Base-by-base conservation (phyloP, 805 yeast genomes). In the Zygoascus flipseniorum region DNA sequence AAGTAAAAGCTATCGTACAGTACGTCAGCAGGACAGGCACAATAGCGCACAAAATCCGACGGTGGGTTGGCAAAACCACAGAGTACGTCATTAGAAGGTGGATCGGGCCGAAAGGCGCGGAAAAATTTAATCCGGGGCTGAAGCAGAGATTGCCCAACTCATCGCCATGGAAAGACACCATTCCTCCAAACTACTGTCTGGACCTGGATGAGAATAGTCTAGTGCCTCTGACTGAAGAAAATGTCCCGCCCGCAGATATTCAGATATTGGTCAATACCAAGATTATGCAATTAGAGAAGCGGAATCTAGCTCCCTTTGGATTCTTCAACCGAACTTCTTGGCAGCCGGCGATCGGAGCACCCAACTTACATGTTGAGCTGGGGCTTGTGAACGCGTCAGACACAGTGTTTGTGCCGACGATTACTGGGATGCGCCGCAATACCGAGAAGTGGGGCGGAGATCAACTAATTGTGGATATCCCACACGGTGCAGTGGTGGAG, bases 401-500 rank as follows among this genome's bases (percentile, higher is more conserved):
- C 39, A 53, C 59, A 10, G 52, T 51, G 0, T 43, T 47, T 1
- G 52, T 59, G 8, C 60, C 81, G 74, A 57, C 79, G 83, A 55
- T 78, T 75, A 26, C 74, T 82, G 57, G 79, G 76, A n/a, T 18
- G n/a, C 62, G 78, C 83, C 57, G 73, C 71, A 52, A 85, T 83
- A 53, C 53, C 11, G 32, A 5, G 8, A 53, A 60, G 42, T 49
- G 89, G 89, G 54, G 75, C 70, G 52, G 72, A 70, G 56, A 81
- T 86, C 54, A 83, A 84, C 63, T 63, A 42, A 70, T 86, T 0
- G 76, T 75, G 60, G 75, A 86, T 1, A 69, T 88, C 20, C 78
- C 79, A 51, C 63, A 72, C 2, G 79, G 65, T 49, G 87, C 83
- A 48, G 76, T 83, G 43, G 76, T 89, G 46, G 96, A 89, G 61